These are phyloP conservation scores for Sonneratia caseolaris DNA, from an alignment of 345 rosid species.

Conservation along the genomic window DNA sequence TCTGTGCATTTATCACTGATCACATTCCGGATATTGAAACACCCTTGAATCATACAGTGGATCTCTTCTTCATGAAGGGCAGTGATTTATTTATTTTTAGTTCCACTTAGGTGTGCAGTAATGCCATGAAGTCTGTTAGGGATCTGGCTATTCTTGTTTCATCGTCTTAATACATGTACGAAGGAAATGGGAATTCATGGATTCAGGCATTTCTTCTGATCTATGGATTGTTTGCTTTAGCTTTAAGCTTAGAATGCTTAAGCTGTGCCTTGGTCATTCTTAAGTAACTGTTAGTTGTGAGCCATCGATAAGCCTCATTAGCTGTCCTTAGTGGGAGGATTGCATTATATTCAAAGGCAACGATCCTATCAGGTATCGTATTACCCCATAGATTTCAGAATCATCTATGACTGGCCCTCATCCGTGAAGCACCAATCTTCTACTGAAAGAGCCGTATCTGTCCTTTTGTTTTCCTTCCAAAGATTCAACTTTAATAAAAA, in stretches of 20 bases:
- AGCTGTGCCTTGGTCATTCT: neutral
- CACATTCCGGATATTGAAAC: neutral
- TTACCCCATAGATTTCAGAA: too few species aligned
- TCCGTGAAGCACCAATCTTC: too few species aligned
- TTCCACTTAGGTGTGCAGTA: neutral
- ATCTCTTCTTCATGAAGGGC: neutral
- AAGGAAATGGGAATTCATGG: neutral
- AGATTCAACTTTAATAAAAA: too few species aligned
- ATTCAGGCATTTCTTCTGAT: neutral
- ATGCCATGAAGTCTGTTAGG: neutral
- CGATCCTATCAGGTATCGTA: too few species aligned
- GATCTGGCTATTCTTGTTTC: neutral
- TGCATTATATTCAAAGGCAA: too few species aligned
- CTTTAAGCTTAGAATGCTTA: neutral
- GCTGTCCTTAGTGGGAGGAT: too few species aligned
- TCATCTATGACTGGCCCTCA: too few species aligned
- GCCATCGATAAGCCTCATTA: too few species aligned
- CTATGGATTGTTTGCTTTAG: neutral
- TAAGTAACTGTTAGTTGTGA: neutral
- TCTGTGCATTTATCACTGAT: conserved; percentile 40
- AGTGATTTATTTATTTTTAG: neutral
- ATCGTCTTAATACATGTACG: neutral
- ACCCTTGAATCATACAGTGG: neutral
- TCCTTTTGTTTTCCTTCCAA: too few species aligned
- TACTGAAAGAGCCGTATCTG: too few species aligned